Evolutionary conservation across 140 eudicot genomes (phyloP).

Genomic region (Cichorium intybus): DNA sequence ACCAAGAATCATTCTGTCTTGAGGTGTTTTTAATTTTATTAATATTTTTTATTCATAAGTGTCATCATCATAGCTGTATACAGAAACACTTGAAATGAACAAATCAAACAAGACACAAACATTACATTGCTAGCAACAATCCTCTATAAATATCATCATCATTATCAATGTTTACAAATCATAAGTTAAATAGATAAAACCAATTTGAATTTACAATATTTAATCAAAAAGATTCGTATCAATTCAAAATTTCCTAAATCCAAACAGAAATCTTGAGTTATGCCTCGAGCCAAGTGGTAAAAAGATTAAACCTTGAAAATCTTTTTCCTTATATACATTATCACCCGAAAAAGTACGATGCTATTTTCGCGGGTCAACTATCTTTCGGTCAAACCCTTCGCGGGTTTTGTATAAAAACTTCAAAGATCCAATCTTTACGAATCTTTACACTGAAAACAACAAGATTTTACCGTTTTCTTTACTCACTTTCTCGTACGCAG

Average conservation of each 20-base stretch:
- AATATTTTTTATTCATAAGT: too few relatives aligned
- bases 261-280: conserved; percentile 22
- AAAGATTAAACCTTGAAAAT: conserved; percentile 28
- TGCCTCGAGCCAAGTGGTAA: conserved; percentile 9
- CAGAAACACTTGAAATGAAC: conserved; percentile 17
- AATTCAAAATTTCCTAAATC: conserved; percentile 50
- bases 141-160: conserved; percentile 25
- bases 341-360: conserved; percentile 40
- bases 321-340: conserved; percentile 44
- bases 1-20: conserved; percentile 25
- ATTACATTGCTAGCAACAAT: background rate
- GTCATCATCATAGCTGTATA: conserved; percentile 37
- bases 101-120: conserved; percentile 9
- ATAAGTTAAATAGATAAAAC: conserved; percentile 23
- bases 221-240: conserved; percentile 33
- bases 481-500: conserved; percentile 79
- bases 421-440: conserved; percentile 51
- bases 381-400: conserved; percentile 33
- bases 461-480: conserved; percentile 11
- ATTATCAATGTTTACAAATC: conserved; percentile 19
- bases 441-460: conserved; percentile 27
- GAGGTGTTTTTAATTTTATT: conserved; percentile 34
- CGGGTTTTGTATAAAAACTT: conserved; percentile 38
- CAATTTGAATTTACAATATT: conserved; percentile 18
- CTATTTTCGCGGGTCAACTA: conserved; percentile 33